phyloP scores from a whole-genome alignment of 495 filamentous ascomycete species.

The Bacidia gigantensis region DNA sequence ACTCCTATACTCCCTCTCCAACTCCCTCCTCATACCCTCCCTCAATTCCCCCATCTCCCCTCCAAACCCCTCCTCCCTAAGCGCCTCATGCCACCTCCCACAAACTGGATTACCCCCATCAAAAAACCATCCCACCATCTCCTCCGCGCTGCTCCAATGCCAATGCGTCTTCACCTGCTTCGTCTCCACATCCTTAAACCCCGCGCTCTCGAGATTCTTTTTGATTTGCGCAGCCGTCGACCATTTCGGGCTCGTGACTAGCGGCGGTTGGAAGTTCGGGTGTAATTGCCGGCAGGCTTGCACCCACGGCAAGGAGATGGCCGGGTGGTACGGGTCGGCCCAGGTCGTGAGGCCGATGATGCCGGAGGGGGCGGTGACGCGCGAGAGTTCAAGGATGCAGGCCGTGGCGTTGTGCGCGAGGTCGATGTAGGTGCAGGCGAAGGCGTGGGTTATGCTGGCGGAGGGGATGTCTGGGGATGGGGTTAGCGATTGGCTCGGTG shows the following conservation, averaged over 20 bases:
- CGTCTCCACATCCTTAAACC: slow-evolving; percentile 9
- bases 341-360: slow-evolving; percentile 3
- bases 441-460: slow-evolving; percentile 65
- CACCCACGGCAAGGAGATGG: slow-evolving; percentile 5
- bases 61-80: slow-evolving; percentile 1
- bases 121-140: slow-evolving; percentile 9
- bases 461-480: slow-evolving; percentile 23
- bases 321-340: slow-evolving; percentile 8
- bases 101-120: slow-evolving; percentile 5
- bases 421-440: slow-evolving; percentile 57
- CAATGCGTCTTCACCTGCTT: slow-evolving; percentile 8
- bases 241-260: slow-evolving; percentile 8
- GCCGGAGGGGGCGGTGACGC: slow-evolving; percentile 4
- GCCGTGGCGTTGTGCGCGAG: slow-evolving; percentile 31
- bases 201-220: slow-evolving; percentile 2
- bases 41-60: slow-evolving; percentile 5
- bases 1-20: slow-evolving; percentile 6
- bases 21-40: not conserved
- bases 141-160: slow-evolving; percentile 3
- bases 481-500: not conserved
- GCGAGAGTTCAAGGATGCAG: slow-evolving; percentile 2
- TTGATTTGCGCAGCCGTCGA: not conserved
- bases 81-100: slow-evolving; percentile 6
- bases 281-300: not conserved
- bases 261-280: slow-evolving; percentile 3